Percentiles rank a stretch among this genome's conserved stretches.
Conservation (phyloP, 768 basidiomycete species). For the Mycena haematopus region DNA sequence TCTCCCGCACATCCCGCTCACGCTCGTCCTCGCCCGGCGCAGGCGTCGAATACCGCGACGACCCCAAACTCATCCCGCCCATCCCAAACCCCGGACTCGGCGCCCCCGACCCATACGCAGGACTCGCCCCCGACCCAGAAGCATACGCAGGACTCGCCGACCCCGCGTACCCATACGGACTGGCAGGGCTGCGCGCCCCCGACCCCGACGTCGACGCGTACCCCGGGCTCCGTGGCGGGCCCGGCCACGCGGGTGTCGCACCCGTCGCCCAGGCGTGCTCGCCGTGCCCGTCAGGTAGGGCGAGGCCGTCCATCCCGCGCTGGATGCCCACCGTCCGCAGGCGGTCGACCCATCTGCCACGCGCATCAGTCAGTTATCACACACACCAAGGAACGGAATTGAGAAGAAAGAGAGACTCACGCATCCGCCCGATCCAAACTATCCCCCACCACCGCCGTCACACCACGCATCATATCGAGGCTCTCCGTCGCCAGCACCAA, state of each 20-base stretch:
- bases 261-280: constrained; percentile 9
- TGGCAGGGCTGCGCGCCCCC: neutral
- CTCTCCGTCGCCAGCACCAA: constrained; percentile 89
- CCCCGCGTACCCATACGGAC: neutral
- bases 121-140: neutral
- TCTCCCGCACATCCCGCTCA: neutral
- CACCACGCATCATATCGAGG: constrained; percentile 89
- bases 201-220: neutral
- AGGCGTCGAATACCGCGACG: constrained; percentile 35
- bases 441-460: constrained; percentile 88
- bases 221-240: neutral
- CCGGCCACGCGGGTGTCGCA: constrained; percentile 12
- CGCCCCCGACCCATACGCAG: neutral
- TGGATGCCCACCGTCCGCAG: constrained; percentile 80
- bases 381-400: neutral
- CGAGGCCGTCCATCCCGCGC: constrained; percentile 45
- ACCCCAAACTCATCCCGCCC: constrained; percentile 37
- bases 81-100: constrained; percentile 33
- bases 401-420: constrained; percentile 49
- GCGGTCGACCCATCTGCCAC: constrained; percentile 79
- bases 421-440: constrained; percentile 87
- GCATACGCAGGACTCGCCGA: neutral
- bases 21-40: constrained; percentile 30
- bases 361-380: constrained; percentile 13
- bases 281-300: constrained; percentile 30